A percentile compares a stretch with the other conserved stretches of the same genome.
phyloP scores from a whole-genome alignment of 2,329 filamentous ascomycete species.

The Colletotrichum plurivorum region DNA sequence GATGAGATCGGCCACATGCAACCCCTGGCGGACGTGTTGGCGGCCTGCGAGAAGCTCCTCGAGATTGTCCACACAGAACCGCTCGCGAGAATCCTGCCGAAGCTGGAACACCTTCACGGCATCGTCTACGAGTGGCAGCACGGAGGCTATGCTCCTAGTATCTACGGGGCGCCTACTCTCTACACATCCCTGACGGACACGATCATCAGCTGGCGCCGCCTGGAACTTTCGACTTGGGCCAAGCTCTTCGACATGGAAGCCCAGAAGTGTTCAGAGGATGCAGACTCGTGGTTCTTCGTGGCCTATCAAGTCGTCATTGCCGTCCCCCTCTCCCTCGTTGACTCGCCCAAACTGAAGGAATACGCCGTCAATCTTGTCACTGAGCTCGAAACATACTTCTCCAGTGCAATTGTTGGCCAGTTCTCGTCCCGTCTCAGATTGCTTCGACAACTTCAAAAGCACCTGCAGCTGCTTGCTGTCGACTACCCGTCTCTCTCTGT shows the following conservation, averaged over 20 bases:
- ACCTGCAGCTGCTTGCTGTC: conserved; percentile 73
- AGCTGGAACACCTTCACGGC: conserved; percentile 87
- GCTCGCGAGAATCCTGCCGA: conserved; percentile 86
- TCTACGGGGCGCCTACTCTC: conserved; percentile 77
- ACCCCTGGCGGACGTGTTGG: conserved; percentile 83
- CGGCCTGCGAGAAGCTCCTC: conserved; percentile 81
- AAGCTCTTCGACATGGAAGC: conserved; percentile 89
- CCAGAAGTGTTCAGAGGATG: conserved; percentile 81
- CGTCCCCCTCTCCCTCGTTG: conserved; percentile 76
- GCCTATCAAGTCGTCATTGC: conserved; percentile 92
- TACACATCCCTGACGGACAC: conserved; percentile 85
- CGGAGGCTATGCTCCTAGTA: conserved; percentile 85
- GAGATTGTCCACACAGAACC: conserved; percentile 85
- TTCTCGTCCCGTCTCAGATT: conserved; percentile 81
- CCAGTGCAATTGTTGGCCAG: conserved; percentile 84
- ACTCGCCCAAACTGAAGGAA: conserved; percentile 70
- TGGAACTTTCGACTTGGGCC: conserved; percentile 94
- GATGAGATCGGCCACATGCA: conserved; percentile 81
- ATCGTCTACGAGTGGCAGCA: conserved; percentile 95
- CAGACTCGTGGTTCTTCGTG: conserved; percentile 95
- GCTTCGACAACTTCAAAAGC: conserved; percentile 74
- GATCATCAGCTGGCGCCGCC: conserved; percentile 89
- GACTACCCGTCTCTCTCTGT: conserved; percentile 71
- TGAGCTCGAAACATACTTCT: conserved; percentile 85
- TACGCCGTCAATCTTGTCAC: conserved; percentile 81